Evolutionary conservation across 306 rosid genomes (phyloP), one percentile per base, ranked within the genome.

Genomic region (Lupinus albus): DNA sequence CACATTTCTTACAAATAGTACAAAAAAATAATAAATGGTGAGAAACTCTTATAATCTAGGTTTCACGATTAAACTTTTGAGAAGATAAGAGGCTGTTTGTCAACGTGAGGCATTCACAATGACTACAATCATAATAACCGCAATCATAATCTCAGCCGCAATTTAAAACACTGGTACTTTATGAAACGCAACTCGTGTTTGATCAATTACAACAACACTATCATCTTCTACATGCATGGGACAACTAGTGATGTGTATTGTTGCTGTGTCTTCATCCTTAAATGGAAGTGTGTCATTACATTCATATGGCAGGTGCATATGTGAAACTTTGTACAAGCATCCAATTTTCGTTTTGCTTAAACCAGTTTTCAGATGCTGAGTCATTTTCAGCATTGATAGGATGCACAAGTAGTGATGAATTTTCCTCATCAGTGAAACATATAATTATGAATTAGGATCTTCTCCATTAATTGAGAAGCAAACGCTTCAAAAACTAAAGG

Each of bases 81-180:
- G 95, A 83, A 6, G 95, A 78, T 70, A 91, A 66, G 58, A 91
- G 92, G 85, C 87, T 91, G 75, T 91, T 86, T 63, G 97, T 86
- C 76, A n/a, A n/a, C n/a, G n/a, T n/a, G n/a, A n/a, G n/a, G n/a
- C n/a, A n/a, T n/a, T n/a, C n/a, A n/a, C n/a, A n/a, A n/a, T n/a
- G n/a, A n/a, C n/a, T n/a, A n/a, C n/a, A n/a, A n/a, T n/a, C n/a
- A n/a, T n/a, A n/a, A n/a, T n/a, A n/a, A n/a, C n/a, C n/a, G n/a
- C n/a, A n/a, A n/a, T n/a, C n/a, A n/a, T n/a, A n/a, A n/a, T n/a
- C n/a, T n/a, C n/a, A n/a, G n/a, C n/a, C n/a, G n/a, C n/a, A n/a
- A n/a, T n/a, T n/a, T n/a, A n/a, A n/a, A n/a, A n/a, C n/a, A n/a
- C n/a, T n/a, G n/a, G 73, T 58, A 15, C 72, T 77, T 41, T 56